A percentile compares a stretch with the other conserved stretches of the same genome.
phyloP scores from a whole-genome alignment of 129 eudicot genomes.

The Chrysanthemum lavandulifolium region DNA sequence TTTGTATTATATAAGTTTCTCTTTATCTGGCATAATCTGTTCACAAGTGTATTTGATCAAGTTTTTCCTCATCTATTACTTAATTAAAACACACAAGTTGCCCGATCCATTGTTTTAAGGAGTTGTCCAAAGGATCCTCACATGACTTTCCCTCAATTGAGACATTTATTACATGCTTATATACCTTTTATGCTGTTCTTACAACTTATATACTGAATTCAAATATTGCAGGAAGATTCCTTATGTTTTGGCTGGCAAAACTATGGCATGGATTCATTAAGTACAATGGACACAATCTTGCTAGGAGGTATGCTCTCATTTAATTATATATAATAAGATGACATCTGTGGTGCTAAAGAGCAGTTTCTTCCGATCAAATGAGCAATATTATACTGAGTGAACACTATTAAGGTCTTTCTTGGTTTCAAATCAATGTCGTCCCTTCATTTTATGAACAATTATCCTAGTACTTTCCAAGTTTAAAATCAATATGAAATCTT shows the following conservation, averaged over 20 bases:
- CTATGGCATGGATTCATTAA: slow-evolving; percentile 65
- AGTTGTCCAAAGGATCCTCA: too few relatives aligned
- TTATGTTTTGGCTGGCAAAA: slow-evolving; percentile 96
- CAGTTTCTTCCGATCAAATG: slow-evolving; percentile 4
- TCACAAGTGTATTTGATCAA: too few relatives aligned
- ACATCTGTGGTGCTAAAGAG: not conserved
- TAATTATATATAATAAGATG: not conserved
- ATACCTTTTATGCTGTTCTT: not conserved
- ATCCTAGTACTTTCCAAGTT: too few relatives aligned
- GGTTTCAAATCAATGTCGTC: too few relatives aligned
- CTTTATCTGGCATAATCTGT: too few relatives aligned
- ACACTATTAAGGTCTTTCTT: too few relatives aligned
- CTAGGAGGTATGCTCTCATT: slow-evolving; percentile 64
- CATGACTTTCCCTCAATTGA: too few relatives aligned
- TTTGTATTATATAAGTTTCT: too few relatives aligned
- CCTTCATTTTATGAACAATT: too few relatives aligned
- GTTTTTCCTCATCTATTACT: too few relatives aligned
- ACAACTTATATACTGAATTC: slow-evolving; percentile 2
- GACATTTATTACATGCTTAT: not conserved
- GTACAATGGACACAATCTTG: slow-evolving; percentile 58
- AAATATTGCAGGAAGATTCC: slow-evolving; percentile 64
- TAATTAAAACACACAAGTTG: too few relatives aligned
- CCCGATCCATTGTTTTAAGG: too few relatives aligned
- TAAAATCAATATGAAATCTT: slow-evolving; percentile 11
- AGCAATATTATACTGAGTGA: not conserved